A percentile compares a stretch with the other conserved stretches of the same genome.
Evolutionary conservation across 441 rosid species (phyloP).

Genomic region (Pelargonium cotyledonis): DNA sequence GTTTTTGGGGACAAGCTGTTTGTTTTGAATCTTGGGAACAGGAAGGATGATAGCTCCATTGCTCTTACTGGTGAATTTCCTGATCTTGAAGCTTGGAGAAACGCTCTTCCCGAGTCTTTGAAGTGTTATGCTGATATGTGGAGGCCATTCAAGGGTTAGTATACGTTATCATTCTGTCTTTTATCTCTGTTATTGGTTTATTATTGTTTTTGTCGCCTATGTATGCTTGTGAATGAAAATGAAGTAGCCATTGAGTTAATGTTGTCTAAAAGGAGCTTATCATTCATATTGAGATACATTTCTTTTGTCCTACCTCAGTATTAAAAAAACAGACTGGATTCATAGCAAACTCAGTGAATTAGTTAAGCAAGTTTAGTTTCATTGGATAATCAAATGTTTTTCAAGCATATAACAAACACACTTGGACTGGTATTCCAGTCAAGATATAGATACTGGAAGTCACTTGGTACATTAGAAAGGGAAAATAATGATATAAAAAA

Average conservation of each 20-base stretch:
- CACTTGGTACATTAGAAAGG: background rate
- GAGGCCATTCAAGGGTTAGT: conserved; percentile 32
- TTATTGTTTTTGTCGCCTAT: background rate
- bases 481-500: background rate
- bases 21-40: conserved; percentile 47
- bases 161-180: background rate
- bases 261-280: background rate
- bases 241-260: background rate
- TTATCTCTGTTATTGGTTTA: background rate
- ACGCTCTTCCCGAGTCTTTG: conserved; percentile 40
- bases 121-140: conserved; percentile 60
- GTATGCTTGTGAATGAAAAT: background rate
- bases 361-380: background rate
- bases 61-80: conserved; percentile 65
- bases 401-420: background rate
- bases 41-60: conserved; percentile 57
- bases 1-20: conserved; percentile 50
- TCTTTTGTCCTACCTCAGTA: background rate
- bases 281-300: background rate
- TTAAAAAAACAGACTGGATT: background rate
- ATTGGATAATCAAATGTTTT: background rate
- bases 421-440: background rate
- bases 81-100: conserved; percentile 55
- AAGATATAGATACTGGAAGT: background rate
- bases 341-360: background rate